Evolutionary conservation across 164 flowering plant genomes (phyloP).

Genomic region (Stephania yunnanensis): DNA sequence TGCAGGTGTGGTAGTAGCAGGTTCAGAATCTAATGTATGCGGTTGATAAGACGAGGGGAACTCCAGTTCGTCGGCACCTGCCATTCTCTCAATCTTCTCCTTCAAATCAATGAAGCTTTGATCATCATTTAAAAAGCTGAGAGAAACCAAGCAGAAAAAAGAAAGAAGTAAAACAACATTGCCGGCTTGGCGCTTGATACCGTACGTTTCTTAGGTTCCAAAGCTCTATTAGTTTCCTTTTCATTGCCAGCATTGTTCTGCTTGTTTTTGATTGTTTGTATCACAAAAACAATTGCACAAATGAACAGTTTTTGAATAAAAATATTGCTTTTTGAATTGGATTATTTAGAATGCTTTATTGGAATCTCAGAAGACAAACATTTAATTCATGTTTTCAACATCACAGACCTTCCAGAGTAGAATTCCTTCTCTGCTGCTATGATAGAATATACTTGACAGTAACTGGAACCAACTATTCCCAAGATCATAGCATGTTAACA

Average conservation of each 20-base stretch:
- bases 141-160: neutral
- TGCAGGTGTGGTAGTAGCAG: neutral
- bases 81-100: neutral
- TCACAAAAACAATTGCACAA: neutral
- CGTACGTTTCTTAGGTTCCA: neutral
- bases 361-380: neutral
- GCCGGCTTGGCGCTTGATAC: neutral
- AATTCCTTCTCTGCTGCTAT: no score
- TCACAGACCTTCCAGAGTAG: no score
- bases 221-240: neutral
- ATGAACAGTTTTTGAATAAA: neutral
- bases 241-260: neutral
- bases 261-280: neutral
- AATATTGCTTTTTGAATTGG: neutral
- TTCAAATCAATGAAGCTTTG: neutral
- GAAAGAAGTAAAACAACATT: neutral
- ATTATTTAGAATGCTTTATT: neutral
- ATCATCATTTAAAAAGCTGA: neutral
- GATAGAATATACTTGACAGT: neutral
- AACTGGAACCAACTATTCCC: no score
- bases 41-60: neutral
- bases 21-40: neutral
- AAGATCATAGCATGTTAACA: no score
- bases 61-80: neutral
- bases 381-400: neutral